A percentile compares a stretch with the other conserved stretches of the same genome.
These are phyloP conservation scores for Nemania sp. DNA, from an alignment of 2,329 filamentous ascomycete genomes.

Conservation along the genomic window DNA sequence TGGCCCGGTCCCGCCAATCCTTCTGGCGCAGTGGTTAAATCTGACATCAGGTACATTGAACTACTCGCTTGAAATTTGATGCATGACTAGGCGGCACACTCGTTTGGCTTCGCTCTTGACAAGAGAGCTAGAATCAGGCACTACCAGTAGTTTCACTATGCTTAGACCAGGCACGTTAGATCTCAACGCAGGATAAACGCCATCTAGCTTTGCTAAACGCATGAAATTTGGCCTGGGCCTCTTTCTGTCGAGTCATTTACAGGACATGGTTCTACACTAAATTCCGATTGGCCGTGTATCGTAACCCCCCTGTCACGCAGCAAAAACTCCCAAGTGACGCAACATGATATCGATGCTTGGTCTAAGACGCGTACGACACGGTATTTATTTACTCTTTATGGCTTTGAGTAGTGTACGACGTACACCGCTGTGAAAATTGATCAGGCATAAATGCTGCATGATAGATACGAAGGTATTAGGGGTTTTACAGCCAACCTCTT, in stretches of 20 bases:
- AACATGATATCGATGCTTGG: background rate
- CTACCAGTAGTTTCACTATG: background rate
- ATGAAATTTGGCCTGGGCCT: background rate
- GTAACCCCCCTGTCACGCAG: constrained; percentile 2
- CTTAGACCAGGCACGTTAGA: background rate
- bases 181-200: background rate
- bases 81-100: background rate
- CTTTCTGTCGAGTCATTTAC: background rate
- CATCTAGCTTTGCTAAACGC: background rate
- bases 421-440: no score
- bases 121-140: no score
- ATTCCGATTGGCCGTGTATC: constrained; percentile 12
- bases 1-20: no score
- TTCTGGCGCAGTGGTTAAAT: no score
- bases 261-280: background rate
- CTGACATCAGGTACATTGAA: constrained; percentile 1
- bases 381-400: background rate
- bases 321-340: constrained; percentile 2
- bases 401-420: background rate
- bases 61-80: background rate
- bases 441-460: no score
- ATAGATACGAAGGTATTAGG: no score
- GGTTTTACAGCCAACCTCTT: no score
- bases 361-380: background rate
- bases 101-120: no score